Base-by-base conservation (phyloP, 108 stramenopile species). In the Nannochloropsis salina region DNA sequence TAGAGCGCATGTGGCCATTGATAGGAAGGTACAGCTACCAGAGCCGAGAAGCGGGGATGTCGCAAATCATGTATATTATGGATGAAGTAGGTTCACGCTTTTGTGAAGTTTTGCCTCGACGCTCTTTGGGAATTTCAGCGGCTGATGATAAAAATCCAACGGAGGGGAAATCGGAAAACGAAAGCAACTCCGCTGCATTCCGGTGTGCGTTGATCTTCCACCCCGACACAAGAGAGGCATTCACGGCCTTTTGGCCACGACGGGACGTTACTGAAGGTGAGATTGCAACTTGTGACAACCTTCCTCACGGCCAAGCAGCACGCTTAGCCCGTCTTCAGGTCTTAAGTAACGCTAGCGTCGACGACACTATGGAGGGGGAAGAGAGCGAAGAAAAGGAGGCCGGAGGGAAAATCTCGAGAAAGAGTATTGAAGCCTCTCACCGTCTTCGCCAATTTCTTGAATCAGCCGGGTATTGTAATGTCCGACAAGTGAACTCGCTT, bases 261-360 rank as follows among this genome's bases (percentile, higher is more conserved):
- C 61, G 61, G n/a, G 61, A 15, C 20, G 61, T 74, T 74, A n/a
- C 61, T 15, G 61, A 74, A n/a, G 61, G 61, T 74, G 61, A 74
- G 61, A 74, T 74, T n/a, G 61, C 61, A n/a, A 74, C 61, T 15
- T 74, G 61, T 6, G 61, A 74, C 6, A 74, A 74, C 6, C 8
- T 74, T 1, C 61, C 61, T 74, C 61, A 74, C n/a, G 61, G 61
- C 6, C 61, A 74, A 74, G 61, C 61, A n/a, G 61, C 61, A 1
- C 61, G 61, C 61, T n/a, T 74, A n/a, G 61, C 61, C n/a, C 61
- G 61, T n/a, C n/a, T 74, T 15, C 61, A 74, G 61, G 61, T 74
- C 20, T n/a, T 74, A n/a, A 74, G 4, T 15, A n/a, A 74, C n/a
- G 61, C 61, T 74, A n/a, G 20, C n/a, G 61, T n/a, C 20, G n/a